Evolutionary conservation across 129 eudicot genomes (phyloP).

Genomic region (Ambrosia artemisiifolia): DNA sequence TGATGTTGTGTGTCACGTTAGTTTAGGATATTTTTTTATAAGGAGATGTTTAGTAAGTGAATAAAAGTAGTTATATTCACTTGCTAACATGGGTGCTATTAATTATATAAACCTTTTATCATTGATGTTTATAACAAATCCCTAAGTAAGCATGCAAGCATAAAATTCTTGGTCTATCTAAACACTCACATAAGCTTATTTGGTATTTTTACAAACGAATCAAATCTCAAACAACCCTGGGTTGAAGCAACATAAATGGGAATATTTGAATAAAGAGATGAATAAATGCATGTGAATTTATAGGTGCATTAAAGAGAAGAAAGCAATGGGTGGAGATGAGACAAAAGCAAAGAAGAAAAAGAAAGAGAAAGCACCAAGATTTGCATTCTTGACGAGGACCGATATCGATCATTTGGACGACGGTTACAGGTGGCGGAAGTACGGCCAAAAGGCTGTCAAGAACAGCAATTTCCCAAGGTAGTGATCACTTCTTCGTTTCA

Average conservation of each 20-base stretch:
- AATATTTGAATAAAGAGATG: background rate
- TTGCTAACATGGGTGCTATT: too few relatives aligned
- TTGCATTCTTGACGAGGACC: constrained; percentile 90
- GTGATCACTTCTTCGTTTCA: background rate
- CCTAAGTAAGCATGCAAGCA: background rate
- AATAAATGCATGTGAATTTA: background rate
- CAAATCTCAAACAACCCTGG: background rate
- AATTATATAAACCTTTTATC: too few relatives aligned
- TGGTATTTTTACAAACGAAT: too few relatives aligned
- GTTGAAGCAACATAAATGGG: background rate
- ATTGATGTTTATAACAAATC: background rate
- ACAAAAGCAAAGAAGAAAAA: constrained; percentile 41
- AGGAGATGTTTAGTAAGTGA: too few relatives aligned
- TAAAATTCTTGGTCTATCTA: background rate
- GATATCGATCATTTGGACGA: constrained; percentile 87
- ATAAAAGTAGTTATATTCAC: too few relatives aligned
- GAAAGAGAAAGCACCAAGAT: constrained; percentile 57
- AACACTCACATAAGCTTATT: too few relatives aligned
- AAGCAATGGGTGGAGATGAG: constrained; percentile 25
- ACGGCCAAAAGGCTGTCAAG: constrained; percentile 89
- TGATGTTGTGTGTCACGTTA: too few relatives aligned
- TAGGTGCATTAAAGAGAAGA: constrained; percentile 54
- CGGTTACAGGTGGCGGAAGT: constrained; percentile 88
- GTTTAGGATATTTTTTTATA: too few relatives aligned
- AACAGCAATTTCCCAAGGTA: constrained; percentile 87